Base-by-base conservation (phyloP, 768 basidiomycete species). In the Russula abietina region DNA sequence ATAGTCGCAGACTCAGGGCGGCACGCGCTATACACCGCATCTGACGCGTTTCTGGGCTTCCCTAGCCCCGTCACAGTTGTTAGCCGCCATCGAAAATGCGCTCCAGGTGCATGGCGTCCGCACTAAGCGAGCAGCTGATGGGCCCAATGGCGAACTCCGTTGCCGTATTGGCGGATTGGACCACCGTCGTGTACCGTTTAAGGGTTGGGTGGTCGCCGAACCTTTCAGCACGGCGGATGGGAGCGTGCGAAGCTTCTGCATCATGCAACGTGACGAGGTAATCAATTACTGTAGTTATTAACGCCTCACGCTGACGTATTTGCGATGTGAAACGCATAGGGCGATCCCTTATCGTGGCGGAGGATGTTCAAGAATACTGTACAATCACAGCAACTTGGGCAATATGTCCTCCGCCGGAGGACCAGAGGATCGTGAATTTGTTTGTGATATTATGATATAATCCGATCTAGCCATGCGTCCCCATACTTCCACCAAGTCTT, bases 1-100 rank as follows among this genome's bases (percentile, higher is more conserved):
- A 0, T 68, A 94, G 92, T 89, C 91, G 0, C 89, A 94, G 80
- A 92, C 91, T 0, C 89, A 91, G 75, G 74, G 76, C 1, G 91
- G 91, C 4, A 78, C 76, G 30, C 82, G 85, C 12, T 91, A 92
- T 68, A 85, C 78, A 1, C 88, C 90, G 0, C 81, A 86, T 61
- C 79, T 92, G 19, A 93, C 92, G 0, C 86, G 91, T 0, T 93
- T 94, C 78, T 93, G 91, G 72, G 81, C 87, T 0, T 72, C 79
- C 0, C 71, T 86, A 3, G 76, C 77, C 0, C 88, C 88, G 0
- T 73, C 74, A 0, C 73, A 80, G 4, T 75, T 91, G 48, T 69
- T 85, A 45, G 68, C 73, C 4, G 76, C 86, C 59, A 73, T 92
- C 55, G 76, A 82, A 57, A 80, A 83, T 55, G 79, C 79, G 36